Base-by-base conservation (phyloP, 306 rosid genomes). In the Corylus heterophylla region DNA sequence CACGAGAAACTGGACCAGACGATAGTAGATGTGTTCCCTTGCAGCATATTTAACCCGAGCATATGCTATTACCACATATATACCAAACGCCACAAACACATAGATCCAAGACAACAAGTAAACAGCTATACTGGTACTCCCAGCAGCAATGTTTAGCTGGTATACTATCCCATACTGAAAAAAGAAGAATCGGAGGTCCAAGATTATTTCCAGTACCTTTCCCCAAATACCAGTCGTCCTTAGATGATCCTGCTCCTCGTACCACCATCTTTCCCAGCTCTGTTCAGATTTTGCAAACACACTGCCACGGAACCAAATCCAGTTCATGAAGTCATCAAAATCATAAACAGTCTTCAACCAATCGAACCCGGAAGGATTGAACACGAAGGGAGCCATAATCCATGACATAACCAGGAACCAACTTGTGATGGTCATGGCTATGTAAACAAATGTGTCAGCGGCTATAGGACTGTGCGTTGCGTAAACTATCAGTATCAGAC, bases 211-310 rank as follows among this genome's bases (percentile, higher is more conserved):
- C 76, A 85, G n/a, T 74, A 94, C 16, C 88, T 90, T 90, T 59
- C 96, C 98, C 97, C 92, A 86, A 18, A 84, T 11, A 22, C 98
- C 98, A 39, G 96, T 94, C 35, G 78, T 71, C 85, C 74, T 89
- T 37, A 94, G 82, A 83, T 94, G 98, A 81, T 90, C 97, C 81
- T 92, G 97, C 80, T 92, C 97, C 80, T 94, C 98, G 18, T 90
- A 89, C 97, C 98, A 94, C 98, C 98, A 94, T 78, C 87, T 90
- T 83, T 92, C 97, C 98, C 98, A 94, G 81, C 98, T 92, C 78
- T 92, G 89, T 82, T 92, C 98, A 81, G 96, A 92, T 86, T 92
- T 92, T 69, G 96, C 97, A 77, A 92, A 92, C 73, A 94, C 87
- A 59, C 97, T 89, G 58, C 91, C 96, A 7, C 83, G 88, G 74